Base-by-base conservation (phyloP, 306 rosid species). In the Lathyrus tuberosus region DNA sequence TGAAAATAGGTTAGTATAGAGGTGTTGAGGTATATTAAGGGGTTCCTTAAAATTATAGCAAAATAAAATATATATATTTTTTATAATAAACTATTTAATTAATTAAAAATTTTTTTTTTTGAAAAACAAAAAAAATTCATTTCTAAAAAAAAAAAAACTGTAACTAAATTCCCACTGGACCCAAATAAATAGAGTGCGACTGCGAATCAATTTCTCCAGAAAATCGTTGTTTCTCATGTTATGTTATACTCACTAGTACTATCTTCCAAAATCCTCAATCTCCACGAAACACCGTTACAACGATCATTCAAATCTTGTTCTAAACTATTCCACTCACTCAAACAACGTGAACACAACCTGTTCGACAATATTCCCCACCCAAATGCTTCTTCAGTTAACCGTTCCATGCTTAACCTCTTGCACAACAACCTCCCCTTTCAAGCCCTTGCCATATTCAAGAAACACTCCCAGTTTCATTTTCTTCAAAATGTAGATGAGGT, bases 361-460 rank as follows among this genome's bases (percentile, higher is more conserved):
- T 72, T 86, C 52, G 83, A 86, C 10, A 18, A 76, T 79, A 87
- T 26, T 80, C 84, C 85, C 81, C 78, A 75, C 31, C 82, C 81
- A 78, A 76, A 77, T 4, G 37, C 70, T 37, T 75, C 80, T 24
- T 79, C 82, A 0, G 26, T 81, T 67, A 92, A 83, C 79, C 83
- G 69, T 38, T 61, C 69, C 33, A 82, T 91, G 81, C 80, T 82
- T 51, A 15, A 72, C 80, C 61, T n/a, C 56, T 26, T 92, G 80
- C 89, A 40, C 64, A 72, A 71, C 10, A 63, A 73, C 65, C 84
- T 43, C n/a, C 85, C 84, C 8, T 62, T 71, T 65, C 77, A 66
- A 60, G 86, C 89, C 30, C 96, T 92, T 64, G 61, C 52, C 17
- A 7, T 83, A 54, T 87, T 92, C 58, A 81, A 48, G 69, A 68